Evolutionary conservation across 768 basidiomycete genomes (phyloP).

Genomic region (Auricularia cornea): DNA sequence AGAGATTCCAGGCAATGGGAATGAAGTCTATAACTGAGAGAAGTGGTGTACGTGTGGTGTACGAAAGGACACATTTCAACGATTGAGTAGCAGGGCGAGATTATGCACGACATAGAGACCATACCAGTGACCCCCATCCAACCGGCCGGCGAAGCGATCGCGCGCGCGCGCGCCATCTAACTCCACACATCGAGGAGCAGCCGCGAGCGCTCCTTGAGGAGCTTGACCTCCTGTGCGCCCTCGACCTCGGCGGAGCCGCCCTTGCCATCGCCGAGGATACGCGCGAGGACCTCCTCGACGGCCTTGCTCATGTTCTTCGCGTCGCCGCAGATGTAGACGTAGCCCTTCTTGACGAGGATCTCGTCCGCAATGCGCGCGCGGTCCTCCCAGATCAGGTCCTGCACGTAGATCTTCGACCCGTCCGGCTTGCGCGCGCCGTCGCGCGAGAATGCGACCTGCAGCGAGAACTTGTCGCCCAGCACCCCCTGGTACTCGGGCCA

Average conservation of each 20-base stretch:
- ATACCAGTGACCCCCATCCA: no score
- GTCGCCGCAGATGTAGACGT: conserved; percentile 94
- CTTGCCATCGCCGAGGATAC: conserved; percentile 86
- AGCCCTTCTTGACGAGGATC: conserved; percentile 92
- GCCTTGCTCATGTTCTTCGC: conserved; percentile 94
- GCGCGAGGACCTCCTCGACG: conserved; percentile 83
- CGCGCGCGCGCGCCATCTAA: conserved; percentile 25
- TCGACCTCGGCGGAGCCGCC: conserved; percentile 83
- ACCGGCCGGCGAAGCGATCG: no score
- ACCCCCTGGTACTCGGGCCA: conserved; percentile 85
- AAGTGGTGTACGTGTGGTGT: no score
- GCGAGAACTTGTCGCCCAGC: conserved; percentile 82
- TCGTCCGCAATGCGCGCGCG: conserved; percentile 75
- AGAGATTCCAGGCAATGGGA: no score
- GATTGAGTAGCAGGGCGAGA: no score
- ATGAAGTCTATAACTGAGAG: no score
- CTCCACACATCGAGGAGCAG: conserved; percentile 88
- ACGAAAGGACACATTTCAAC: no score
- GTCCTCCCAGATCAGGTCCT: conserved; percentile 89
- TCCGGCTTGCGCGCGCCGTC: conserved; percentile 71
- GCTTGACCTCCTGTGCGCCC: conserved; percentile 84
- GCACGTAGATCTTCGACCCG: conserved; percentile 97
- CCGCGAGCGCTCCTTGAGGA: conserved; percentile 89
- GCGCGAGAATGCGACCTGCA: conserved; percentile 88
- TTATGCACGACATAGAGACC: no score